Percentiles rank a stretch among this genome's conserved stretches.
Evolutionary conservation across 1,284 basidiomycete genomes (phyloP).

Genomic region (Sanghuangporus sanghuang): DNA sequence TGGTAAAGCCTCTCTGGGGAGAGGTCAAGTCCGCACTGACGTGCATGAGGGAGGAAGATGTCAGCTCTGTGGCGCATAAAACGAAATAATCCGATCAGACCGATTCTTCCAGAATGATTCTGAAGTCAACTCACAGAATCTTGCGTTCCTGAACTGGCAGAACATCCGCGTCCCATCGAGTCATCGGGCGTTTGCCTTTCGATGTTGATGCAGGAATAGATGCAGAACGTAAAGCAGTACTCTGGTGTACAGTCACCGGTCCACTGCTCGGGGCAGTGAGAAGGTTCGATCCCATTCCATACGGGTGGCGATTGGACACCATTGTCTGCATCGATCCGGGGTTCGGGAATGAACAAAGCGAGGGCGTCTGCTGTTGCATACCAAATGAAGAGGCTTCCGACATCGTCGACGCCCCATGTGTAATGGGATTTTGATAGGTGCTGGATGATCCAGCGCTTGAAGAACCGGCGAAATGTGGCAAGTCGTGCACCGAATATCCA

Average conservation of each 20-base stretch:
- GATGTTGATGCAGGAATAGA: not conserved
- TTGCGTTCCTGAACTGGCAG: slow-evolving; percentile 32
- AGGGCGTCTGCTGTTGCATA: not conserved
- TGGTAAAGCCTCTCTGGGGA: slow-evolving; percentile 11
- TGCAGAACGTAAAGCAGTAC: not conserved
- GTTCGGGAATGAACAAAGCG: not conserved
- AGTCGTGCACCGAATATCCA: not conserved
- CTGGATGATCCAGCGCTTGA: not conserved
- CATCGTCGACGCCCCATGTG: not conserved
- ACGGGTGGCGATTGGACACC: not conserved
- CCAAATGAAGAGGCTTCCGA: not conserved
- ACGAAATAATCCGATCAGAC: not conserved
- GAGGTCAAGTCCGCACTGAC: slow-evolving; percentile 55
- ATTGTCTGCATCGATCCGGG: not conserved
- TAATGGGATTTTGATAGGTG: not conserved
- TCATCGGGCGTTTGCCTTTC: slow-evolving; percentile 13
- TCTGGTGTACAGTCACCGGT: not conserved
- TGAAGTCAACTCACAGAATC: slow-evolving; percentile 30
- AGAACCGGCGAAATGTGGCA: not conserved
- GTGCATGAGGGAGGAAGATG: slow-evolving; percentile 50
- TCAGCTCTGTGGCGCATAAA: slow-evolving; percentile 36
- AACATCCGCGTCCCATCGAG: slow-evolving; percentile 27
- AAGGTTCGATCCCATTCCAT: not conserved
- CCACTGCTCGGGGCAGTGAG: not conserved
- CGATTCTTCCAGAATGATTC: not conserved